Base-by-base conservation (phyloP, 345 rosid genomes). In the Syzygium jambos region DNA sequence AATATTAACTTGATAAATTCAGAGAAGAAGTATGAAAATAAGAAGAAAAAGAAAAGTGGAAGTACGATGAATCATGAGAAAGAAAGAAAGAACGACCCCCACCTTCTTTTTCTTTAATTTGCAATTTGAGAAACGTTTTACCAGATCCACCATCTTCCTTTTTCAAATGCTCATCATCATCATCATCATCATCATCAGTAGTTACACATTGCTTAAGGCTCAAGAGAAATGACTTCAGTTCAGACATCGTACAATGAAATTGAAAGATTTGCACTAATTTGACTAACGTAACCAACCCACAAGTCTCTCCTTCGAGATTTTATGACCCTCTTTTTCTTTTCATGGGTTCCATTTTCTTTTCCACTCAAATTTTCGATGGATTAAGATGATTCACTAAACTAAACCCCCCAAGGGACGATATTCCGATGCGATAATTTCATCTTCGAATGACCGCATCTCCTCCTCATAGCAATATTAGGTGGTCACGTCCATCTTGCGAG, bases 61-160 rank as follows among this genome's bases (percentile, higher is more conserved):
- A 38, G 82, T 25, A 38, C 5, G 82, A 38, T 73, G 27, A 38
- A 19, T 73, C 49, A 84, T 10, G 82, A 73, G 25, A 23, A 30
- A 34, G 25, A 51, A 84, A 9, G 46, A 57, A 43, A 16, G 54
- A 61, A 7, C 34, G 49, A 85, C 83, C 30, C 87, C 88, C 89
- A 88, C 89, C 86, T 85, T 38, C 88, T 52, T 77, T 80, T 38
- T 19, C 85, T 80, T 77, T 77, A 73, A 56, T 90, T 52, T 52
- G 80, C 87, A 68, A 78, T 68, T 34, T 53, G n/a, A 54, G 59
- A 87, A 59, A 85, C 86, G 88, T n/a, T 86, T 88, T 53, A 90
- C 93, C 95, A 90, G 91, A 92, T 86, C 94, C 92, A 89, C 89
- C 91, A 87, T 91, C 90, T 78, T 51, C 85, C 46, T 52, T 85